A percentile compares a stretch with the other conserved stretches of the same genome.
Conservation (phyloP, 2,329 filamentous ascomycete genomes). For the Ampelomyces quisqualis region DNA sequence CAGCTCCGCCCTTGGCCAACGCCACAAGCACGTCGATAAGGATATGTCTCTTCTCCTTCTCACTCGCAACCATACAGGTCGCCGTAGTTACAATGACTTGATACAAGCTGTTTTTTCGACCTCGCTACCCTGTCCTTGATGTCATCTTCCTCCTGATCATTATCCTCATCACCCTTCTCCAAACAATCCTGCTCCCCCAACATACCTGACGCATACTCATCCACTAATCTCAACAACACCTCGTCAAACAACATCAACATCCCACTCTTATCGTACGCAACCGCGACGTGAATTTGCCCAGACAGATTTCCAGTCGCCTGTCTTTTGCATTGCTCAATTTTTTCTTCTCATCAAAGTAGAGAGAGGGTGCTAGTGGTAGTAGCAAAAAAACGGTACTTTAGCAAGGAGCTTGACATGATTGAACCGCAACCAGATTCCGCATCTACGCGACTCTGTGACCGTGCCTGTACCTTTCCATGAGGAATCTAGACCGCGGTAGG, state of each 20-base stretch:
- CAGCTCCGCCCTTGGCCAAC: conserved; percentile 12
- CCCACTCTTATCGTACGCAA: conserved; percentile 30
- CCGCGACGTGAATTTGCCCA: conserved; percentile 31
- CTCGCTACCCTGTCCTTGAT: conserved; percentile 2
- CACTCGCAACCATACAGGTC: conserved; percentile 36
- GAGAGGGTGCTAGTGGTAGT: no score
- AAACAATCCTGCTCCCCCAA: conserved; percentile 1
- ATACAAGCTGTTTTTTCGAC: conserved; percentile 27
- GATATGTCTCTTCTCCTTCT: conserved; percentile 38
- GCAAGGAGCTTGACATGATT: conserved; percentile 39
- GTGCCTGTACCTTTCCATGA: conserved; percentile 40
- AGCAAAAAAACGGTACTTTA: conserved; percentile 8
- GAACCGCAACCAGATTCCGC: conserved; percentile 25
- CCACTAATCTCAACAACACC: conserved; percentile 18
- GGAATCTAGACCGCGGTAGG: conserved; percentile 31
- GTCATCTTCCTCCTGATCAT: no score
- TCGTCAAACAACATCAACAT: conserved; percentile 30
- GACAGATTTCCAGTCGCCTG: conserved; percentile 18
- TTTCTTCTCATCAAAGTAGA: neutral
- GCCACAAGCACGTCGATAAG: conserved; percentile 13
- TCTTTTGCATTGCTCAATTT: neutral
- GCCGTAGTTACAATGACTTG: conserved; percentile 36
- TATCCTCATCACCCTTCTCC: conserved; percentile 1
- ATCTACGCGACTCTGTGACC: conserved; percentile 23
- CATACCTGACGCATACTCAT: conserved; percentile 9